Base-by-base conservation (phyloP, 2,329 filamentous ascomycete genomes). In the Pseudopyricularia cyperi region DNA sequence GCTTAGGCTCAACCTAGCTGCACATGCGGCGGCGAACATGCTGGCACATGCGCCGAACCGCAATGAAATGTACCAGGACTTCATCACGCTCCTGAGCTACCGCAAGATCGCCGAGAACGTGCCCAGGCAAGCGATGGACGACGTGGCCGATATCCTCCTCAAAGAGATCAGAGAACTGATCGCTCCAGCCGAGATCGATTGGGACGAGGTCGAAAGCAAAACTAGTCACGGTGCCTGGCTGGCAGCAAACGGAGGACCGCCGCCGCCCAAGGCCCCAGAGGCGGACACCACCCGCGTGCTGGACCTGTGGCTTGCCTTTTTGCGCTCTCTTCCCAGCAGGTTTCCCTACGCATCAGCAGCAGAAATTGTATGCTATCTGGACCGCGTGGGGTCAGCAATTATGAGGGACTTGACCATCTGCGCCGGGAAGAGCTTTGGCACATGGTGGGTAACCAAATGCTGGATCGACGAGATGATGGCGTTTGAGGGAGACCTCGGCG, bases 21-120 rank as follows among this genome's bases (percentile, higher is more conserved):
- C 93, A 2, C 91, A 97, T 63, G 90, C 93, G 1, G 89, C 91
- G 1, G 91, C 90, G 22, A 94, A 93, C 56, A 89, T 95, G 78
- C 75, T 98, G 12, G 88, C 88, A 7, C 88, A 91, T 61, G 83
- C 89, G 17, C 86, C 88, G 46, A 94, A 95, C 63, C 82, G 93
- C 52, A 89, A 93, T 57, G 86, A 93, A 62, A 97, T 98, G 93
- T 96, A 93, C 72, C 74, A 85, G 50, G 93, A 98, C 62, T 95
- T 90, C 83, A 82, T 89, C 39, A 80, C 73, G 2, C 77, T 79
- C 69, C 78, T 84, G 30, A 72, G 77, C 26, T 70, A 78, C 9
- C 75, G 80, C 47, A 83, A 83, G 61, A 68, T 83, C 53, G 78
- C 80, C 1, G 80, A 85, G 59, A 78, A 74, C 54, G 72, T 85